phyloP scores from a whole-genome alignment of 176 grass and related monocot genomes.

The Carex cristatella region DNA sequence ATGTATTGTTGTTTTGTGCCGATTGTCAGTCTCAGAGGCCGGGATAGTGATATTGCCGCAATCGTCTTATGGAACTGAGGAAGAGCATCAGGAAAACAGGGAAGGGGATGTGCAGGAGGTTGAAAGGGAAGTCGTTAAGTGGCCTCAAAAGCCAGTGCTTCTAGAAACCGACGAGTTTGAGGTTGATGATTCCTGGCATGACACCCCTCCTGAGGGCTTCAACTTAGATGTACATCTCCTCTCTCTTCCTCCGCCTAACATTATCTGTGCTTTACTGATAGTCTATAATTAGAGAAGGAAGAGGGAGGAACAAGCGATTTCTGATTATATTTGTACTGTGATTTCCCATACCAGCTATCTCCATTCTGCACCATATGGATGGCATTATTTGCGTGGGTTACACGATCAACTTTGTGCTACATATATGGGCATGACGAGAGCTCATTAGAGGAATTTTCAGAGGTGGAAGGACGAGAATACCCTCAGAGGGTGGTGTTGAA shows the following conservation, averaged over 20 bases:
- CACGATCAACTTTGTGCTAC: slow-evolving; percentile 55
- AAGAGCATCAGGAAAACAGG: slow-evolving; percentile 21
- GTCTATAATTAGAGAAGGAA: neutral
- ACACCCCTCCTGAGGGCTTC: slow-evolving; percentile 71
- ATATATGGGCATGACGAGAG: slow-evolving; percentile 56
- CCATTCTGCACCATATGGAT: slow-evolving; percentile 66
- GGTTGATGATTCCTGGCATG: slow-evolving; percentile 88
- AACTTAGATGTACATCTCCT: slow-evolving; percentile 49
- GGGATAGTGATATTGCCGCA: slow-evolving; percentile 71
- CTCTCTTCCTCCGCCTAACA: neutral
- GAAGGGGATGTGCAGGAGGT: slow-evolving; percentile 38
- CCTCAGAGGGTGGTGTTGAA: slow-evolving; percentile 42
- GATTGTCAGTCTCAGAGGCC: slow-evolving; percentile 54
- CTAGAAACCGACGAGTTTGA: slow-evolving; percentile 86
- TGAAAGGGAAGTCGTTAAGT: slow-evolving; percentile 56
- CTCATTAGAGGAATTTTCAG: slow-evolving; percentile 48
- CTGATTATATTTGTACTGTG: slow-evolving; percentile 15
- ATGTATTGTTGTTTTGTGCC: neutral
- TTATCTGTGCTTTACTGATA: neutral
- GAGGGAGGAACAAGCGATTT: neutral
- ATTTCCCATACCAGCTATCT: slow-evolving; percentile 52
- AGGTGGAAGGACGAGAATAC: slow-evolving; percentile 55
- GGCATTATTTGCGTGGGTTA: slow-evolving; percentile 76
- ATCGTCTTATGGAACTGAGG: slow-evolving; percentile 14
- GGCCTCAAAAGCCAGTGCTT: slow-evolving; percentile 75